These are phyloP conservation scores for Aaosphaeria pasadenensis DNA, from an alignment of 2,329 filamentous ascomycete genomes.

Conservation along the genomic window DNA sequence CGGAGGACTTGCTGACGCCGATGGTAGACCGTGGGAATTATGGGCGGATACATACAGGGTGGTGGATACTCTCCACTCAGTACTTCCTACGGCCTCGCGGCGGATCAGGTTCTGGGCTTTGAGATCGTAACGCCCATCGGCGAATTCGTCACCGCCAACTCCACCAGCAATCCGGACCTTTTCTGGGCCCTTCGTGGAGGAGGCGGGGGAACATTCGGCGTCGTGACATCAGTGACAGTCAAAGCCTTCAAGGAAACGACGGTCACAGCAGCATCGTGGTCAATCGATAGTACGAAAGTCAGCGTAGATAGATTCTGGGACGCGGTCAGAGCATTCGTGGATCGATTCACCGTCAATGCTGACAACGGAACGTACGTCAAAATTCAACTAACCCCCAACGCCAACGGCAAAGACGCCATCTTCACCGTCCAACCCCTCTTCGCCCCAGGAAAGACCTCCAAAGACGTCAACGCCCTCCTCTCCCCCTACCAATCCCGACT, in stretches of 20 bases:
- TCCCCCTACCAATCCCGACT: conserved; percentile 10
- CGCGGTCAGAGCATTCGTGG: conserved; percentile 12
- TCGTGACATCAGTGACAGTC: conserved; percentile 23
- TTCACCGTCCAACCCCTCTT: conserved; percentile 21
- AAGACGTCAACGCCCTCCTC: conserved; percentile 10
- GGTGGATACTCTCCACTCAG: conserved; percentile 55
- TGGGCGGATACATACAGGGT: conserved; percentile 38
- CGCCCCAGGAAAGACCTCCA: conserved; percentile 17
- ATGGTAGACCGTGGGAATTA: conserved; percentile 47
- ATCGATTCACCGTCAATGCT: conserved; percentile 9
- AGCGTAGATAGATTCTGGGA: conserved; percentile 28
- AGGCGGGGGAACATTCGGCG: conserved; percentile 24
- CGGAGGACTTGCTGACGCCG: neutral
- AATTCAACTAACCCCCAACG: conserved; percentile 9
- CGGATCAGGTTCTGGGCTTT: conserved; percentile 23
- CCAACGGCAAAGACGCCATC: conserved; percentile 8
- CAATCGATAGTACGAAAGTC: conserved; percentile 20
- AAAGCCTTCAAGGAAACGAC: conserved; percentile 23
- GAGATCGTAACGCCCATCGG: conserved; percentile 20
- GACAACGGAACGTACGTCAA: conserved; percentile 18
- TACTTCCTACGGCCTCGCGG: conserved; percentile 38
- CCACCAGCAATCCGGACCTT: conserved; percentile 15
- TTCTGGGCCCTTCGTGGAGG: conserved; percentile 28
- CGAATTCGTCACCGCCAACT: conserved; percentile 19
- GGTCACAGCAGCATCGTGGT: conserved; percentile 27